Conservation (phyloP, 2,329 filamentous ascomycete species). For the Setomelanomma holmii region DNA sequence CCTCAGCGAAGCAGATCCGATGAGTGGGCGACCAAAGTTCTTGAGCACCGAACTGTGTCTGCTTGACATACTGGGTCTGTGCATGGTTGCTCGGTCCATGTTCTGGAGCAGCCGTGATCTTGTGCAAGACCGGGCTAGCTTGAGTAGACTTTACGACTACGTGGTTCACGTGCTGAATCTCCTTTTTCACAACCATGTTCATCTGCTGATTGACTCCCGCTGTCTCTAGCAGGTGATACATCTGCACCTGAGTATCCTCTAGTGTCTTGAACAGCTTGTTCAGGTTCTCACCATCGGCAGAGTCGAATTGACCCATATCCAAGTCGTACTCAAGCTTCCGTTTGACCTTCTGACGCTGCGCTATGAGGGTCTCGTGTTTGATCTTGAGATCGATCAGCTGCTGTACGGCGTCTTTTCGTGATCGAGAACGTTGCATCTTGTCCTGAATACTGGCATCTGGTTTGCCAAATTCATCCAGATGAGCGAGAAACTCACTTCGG, state of each 20-base stretch:
- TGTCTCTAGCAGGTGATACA: constrained; percentile 32
- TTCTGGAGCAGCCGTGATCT: constrained; percentile 9
- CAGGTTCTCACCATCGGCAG: constrained; percentile 32
- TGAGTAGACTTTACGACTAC: constrained; percentile 44
- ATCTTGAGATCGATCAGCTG: constrained; percentile 29
- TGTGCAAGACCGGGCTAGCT: constrained; percentile 26
- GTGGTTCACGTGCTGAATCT: constrained; percentile 13
- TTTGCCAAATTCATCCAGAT: constrained; percentile 32
- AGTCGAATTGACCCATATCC: constrained; percentile 34
- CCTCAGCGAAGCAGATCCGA: constrained; percentile 35
- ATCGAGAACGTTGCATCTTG: constrained; percentile 31
- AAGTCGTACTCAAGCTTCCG: constrained; percentile 41
- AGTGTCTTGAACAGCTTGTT: constrained; percentile 34
- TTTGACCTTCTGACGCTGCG: constrained; percentile 29
- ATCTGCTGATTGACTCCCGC: constrained; percentile 35
- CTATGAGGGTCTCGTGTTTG: constrained; percentile 23
- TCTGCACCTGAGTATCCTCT: constrained; percentile 36
- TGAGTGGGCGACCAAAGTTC: constrained; percentile 36
- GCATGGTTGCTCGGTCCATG: constrained; percentile 26
- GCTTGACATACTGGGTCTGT: constrained; percentile 45
- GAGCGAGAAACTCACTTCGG: constrained; percentile 31
- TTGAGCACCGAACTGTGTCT: constrained; percentile 37
- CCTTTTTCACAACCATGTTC: constrained; percentile 11
- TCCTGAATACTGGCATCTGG: constrained; percentile 28
- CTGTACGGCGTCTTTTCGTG: constrained; percentile 41